Evolutionary conservation across 257 asterid species (phyloP), one percentile per base, ranked within the genome.

Genomic region (Rauvolfia tetraphylla): DNA sequence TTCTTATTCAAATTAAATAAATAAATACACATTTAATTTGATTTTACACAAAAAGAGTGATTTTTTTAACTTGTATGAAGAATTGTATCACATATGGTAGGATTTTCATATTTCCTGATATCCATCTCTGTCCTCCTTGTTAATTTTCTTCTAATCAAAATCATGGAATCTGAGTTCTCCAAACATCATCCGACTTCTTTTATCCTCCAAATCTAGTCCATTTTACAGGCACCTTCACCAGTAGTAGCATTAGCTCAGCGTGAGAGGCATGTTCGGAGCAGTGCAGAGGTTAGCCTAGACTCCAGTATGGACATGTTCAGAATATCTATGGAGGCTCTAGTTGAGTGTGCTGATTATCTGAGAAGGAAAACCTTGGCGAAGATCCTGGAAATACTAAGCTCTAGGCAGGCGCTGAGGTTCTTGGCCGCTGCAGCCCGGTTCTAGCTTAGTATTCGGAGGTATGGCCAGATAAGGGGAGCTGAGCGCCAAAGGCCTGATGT

Each of bases 301-400:
- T 54, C 75, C 18, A 48, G 68, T 1, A 8, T 77, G 0, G 87
- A 76, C 51, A 75, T 67, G 33, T 44, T 81, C 17, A 71, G 68
- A 33, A n/a, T 25, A 65, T 53, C 85, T 20, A 76, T 83, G 86
- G 86, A 76, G 78, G 76, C 41, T 25, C 62, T 85, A 13, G 77
- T 86, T 2, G 81, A 81, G 38, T 68, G 81, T 8, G 90, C 87
- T 20, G 89, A 88, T 67, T 25, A 71, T 54, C 54, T 85, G 75
- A 86, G 87, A 48, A 68, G 18, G 57, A 88, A 69, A 72, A 81
- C 83, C 0, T 53, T 74, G 0, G 3, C n/a, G 22, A 56, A 65
- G 75, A 41, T 84, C 29, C n/a, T 86, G 68, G 86, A 79, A 39
- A 84, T 79, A 23, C 74, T 88, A 11, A 76, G 70, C 33, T 78